These are phyloP conservation scores for Elymus sibiricus DNA, from an alignment of 176 grass and related monocot species.

Conservation along the genomic window DNA sequence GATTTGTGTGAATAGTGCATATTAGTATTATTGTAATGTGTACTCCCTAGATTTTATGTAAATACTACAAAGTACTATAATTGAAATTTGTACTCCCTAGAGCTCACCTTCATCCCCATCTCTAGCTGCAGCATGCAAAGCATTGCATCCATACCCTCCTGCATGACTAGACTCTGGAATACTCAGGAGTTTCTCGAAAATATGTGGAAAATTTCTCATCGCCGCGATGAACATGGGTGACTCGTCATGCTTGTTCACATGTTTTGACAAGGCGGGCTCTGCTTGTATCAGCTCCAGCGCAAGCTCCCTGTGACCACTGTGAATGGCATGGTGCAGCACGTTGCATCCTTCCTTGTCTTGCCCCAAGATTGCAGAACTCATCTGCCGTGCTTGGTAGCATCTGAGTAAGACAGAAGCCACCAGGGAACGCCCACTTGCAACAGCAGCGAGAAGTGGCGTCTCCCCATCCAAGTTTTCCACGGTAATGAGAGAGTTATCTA, in stretches of 20 bases:
- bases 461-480: no score
- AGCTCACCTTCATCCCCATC: neutral
- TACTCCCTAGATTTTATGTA: no score
- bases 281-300: neutral
- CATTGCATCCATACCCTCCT: neutral
- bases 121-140: neutral
- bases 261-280: neutral
- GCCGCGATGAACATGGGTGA: slow-evolving; percentile 22
- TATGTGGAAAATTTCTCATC: neutral
- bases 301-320: neutral
- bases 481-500: no score
- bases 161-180: neutral
- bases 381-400: no score
- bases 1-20: no score
- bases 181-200: neutral
- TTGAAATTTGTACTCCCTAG: no score
- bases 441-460: no score
- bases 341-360: neutral
- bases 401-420: no score
- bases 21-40: neutral
- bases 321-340: neutral
- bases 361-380: neutral
- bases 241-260: neutral
- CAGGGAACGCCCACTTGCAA: no score
- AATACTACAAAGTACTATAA: no score